Percentiles rank a stretch among this genome's conserved stretches.
Evolutionary conservation across 768 basidiomycete genomes (phyloP).

Genomic region (Termitomyces sp.): DNA sequence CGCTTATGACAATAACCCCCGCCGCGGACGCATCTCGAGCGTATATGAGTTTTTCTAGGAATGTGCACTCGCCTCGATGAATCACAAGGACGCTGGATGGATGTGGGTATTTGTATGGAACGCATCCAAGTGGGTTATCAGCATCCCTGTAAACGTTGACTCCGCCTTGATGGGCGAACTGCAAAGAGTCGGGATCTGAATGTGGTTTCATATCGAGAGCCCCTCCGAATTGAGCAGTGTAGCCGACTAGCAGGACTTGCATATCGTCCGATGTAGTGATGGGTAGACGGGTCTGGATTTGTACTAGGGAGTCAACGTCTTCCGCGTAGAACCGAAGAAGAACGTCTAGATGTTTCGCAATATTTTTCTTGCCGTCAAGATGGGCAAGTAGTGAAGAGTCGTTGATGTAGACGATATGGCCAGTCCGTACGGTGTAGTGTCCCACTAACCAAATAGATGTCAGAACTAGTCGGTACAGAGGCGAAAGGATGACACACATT

Average conservation of each 20-base stretch:
- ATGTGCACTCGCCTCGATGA: constrained; percentile 81
- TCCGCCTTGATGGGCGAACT: constrained; percentile 49
- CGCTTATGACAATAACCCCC: constrained; percentile 74
- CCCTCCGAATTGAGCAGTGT: constrained; percentile 69
- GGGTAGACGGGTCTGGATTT: constrained; percentile 33
- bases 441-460: constrained; percentile 50
- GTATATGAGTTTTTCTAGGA: constrained; percentile 73
- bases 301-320: constrained; percentile 41
- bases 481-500: constrained; percentile 45
- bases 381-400: constrained; percentile 48
- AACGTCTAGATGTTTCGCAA: constrained; percentile 37
- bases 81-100: constrained; percentile 56
- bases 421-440: constrained; percentile 73
- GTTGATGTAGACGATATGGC: constrained; percentile 80
- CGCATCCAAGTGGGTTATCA: constrained; percentile 58
- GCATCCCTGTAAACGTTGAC: constrained; percentile 50
- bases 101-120: constrained; percentile 45
- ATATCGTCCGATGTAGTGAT: constrained; percentile 27
- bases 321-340: constrained; percentile 59
- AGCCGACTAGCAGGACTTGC: constrained; percentile 52
- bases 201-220: constrained; percentile 39
- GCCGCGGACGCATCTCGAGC: constrained; percentile 70
- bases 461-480: background rate
- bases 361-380: constrained; percentile 23
- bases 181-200: constrained; percentile 24